phyloP scores from a whole-genome alignment of 176 grass and related monocot species.

The Microstegium vimineum region DNA sequence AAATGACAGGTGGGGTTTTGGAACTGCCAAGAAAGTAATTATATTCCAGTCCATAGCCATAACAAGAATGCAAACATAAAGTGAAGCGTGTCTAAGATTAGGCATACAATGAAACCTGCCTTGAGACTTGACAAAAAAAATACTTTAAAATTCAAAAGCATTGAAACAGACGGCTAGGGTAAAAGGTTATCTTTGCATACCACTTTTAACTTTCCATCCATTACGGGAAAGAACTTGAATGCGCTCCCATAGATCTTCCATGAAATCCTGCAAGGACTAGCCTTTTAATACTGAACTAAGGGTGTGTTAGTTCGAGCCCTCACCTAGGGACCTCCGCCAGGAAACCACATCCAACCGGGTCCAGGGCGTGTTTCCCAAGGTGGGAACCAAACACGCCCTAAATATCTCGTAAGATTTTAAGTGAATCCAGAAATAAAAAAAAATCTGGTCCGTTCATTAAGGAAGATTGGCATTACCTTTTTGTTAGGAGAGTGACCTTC shows the following conservation, averaged over 20 bases:
- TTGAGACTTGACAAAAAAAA: slow-evolving; percentile 1
- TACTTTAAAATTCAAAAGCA: slow-evolving; percentile 3
- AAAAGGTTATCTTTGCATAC: slow-evolving; percentile 36
- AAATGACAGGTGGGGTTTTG: slow-evolving; percentile 81
- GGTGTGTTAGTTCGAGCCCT: neutral
- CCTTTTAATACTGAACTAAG: neutral
- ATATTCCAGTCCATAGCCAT: neutral
- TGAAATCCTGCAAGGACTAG: slow-evolving; percentile 68
- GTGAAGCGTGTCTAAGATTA: neutral
- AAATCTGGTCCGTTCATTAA: neutral
- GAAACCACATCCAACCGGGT: neutral
- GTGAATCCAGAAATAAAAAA: slow-evolving; percentile 22
- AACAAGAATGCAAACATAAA: slow-evolving; percentile 10
- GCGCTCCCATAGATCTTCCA: slow-evolving; percentile 95
- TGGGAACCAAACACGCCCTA: neutral
- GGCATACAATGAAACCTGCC: neutral
- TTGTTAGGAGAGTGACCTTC: slow-evolving; percentile 65
- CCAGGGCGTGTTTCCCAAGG: neutral
- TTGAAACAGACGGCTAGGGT: neutral
- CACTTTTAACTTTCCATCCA: slow-evolving; percentile 96
- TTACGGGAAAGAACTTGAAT: slow-evolving; percentile 78
- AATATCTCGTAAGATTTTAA: neutral
- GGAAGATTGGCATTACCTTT: slow-evolving; percentile 55
- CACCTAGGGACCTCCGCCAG: neutral
- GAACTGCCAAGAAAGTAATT: slow-evolving; percentile 58